These are phyloP conservation scores for Priceomyces melissophilus DNA, from an alignment of 805 yeast species.

Conservation along the genomic window DNA sequence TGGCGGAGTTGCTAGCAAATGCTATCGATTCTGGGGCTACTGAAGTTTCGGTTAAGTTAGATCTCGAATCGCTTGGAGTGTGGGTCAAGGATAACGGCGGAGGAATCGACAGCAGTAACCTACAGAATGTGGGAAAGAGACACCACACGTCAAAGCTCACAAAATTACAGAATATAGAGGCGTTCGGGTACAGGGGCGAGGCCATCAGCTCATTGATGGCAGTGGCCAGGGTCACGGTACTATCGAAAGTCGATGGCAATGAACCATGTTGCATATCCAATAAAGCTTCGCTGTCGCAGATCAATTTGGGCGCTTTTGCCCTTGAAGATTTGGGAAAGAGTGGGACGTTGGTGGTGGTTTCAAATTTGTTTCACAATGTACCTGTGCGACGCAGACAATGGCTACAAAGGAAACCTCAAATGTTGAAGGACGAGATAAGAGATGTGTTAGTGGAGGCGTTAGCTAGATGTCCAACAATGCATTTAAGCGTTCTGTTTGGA, in stretches of 20 bases:
- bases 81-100: slow-evolving; percentile 64
- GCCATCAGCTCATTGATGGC: slow-evolving; percentile 57
- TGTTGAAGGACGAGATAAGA: slow-evolving; percentile 25
- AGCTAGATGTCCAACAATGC: slow-evolving; percentile 16
- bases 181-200: slow-evolving; percentile 74
- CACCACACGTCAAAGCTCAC: slow-evolving; percentile 56
- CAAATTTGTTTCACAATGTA: slow-evolving; percentile 38
- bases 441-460: slow-evolving; percentile 24
- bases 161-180: slow-evolving; percentile 34
- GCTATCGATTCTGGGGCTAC: slow-evolving; percentile 53
- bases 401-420: slow-evolving; percentile 14
- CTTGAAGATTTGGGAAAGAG: slow-evolving; percentile 3
- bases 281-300: background rate
- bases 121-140: slow-evolving; percentile 44
- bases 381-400: slow-evolving; percentile 42
- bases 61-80: slow-evolving; percentile 28
- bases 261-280: slow-evolving; percentile 12
- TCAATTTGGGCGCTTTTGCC: background rate
- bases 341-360: slow-evolving; percentile 40
- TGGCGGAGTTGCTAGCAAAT: slow-evolving; percentile 52
- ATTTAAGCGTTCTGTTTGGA: background rate
- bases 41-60: slow-evolving; percentile 29
- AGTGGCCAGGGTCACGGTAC: slow-evolving; percentile 43
- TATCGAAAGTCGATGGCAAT: slow-evolving; percentile 33
- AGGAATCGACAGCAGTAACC: slow-evolving; percentile 56